A percentile compares a stretch with the other conserved stretches of the same genome.
These are phyloP conservation scores for Ganoderma resinaceum DNA, from an alignment of 1,284 basidiomycete species.

Conservation along the genomic window DNA sequence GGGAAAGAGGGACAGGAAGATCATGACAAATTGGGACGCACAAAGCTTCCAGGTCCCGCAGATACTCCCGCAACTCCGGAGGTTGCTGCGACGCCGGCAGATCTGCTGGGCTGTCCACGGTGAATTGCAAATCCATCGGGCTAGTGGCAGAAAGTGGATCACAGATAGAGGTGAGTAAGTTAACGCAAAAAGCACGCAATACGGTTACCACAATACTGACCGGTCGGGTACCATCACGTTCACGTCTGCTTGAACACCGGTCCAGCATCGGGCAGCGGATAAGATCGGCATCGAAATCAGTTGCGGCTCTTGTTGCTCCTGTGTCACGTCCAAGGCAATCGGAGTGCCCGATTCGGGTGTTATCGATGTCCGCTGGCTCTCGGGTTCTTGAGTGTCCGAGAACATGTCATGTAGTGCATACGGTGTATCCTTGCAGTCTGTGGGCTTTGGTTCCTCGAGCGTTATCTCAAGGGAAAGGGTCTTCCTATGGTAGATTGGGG, in stretches of 20 bases:
- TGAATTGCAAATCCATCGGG: slow-evolving; percentile 49
- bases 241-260: slow-evolving; percentile 44
- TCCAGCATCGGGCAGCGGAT: slow-evolving; percentile 38
- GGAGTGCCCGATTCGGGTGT: slow-evolving; percentile 2
- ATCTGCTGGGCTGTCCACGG: slow-evolving; percentile 38
- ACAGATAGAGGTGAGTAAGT: neutral
- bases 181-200: slow-evolving; percentile 7
- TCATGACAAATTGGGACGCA: slow-evolving; percentile 12
- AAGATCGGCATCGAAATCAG: slow-evolving; percentile 18
- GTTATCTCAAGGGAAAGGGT: slow-evolving; percentile 39
- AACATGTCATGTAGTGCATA: neutral
- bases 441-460: slow-evolving; percentile 26
- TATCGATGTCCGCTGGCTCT: neutral
- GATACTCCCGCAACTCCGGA: slow-evolving; percentile 51
- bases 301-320: slow-evolving; percentile 11
- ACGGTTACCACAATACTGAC: slow-evolving; percentile 37
- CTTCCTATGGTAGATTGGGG: slow-evolving; percentile 11
- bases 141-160: slow-evolving; percentile 28
- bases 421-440: neutral
- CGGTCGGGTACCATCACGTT: slow-evolving; percentile 65
- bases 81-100: slow-evolving; percentile 42
- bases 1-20: too few species aligned
- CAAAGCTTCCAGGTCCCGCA: slow-evolving; percentile 50
- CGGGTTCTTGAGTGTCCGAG: neutral
- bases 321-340: slow-evolving; percentile 7